These are phyloP conservation scores for Cardiospermum halicacabum DNA, from an alignment of 345 rosid genomes.

Conservation along the genomic window DNA sequence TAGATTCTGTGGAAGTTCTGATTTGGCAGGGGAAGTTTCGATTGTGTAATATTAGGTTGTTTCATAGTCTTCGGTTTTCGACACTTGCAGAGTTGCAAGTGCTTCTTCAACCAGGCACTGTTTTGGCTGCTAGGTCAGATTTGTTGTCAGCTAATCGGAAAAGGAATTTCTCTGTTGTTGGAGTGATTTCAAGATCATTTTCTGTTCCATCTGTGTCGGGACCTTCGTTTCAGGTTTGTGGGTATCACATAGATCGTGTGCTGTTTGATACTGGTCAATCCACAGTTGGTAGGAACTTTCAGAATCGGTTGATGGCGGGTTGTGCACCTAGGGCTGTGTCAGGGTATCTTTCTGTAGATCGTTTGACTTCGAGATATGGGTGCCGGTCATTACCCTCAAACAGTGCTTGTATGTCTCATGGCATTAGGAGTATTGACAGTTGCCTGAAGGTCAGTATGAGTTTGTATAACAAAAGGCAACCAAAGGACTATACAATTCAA, in stretches of 20 bases:
- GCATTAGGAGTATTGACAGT: conserved; percentile 25
- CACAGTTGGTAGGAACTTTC: conserved; percentile 26
- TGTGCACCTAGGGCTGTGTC: conserved; percentile 37
- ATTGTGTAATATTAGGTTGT: conserved; percentile 43
- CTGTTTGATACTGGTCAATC: conserved; percentile 34
- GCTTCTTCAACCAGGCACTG: conserved; percentile 42
- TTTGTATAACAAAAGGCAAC: conserved; percentile 43
- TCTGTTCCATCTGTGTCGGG: conserved; percentile 93
- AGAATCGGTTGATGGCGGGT: conserved; percentile 47
- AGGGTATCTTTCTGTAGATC: conserved; percentile 30
- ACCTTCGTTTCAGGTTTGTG: conserved; percentile 79
- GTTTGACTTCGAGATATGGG: conserved; percentile 31
- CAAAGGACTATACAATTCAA: conserved; percentile 31
- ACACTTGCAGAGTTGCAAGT: conserved; percentile 41
- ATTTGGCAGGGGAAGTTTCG: conserved; percentile 52
- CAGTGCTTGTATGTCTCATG: conserved; percentile 19
- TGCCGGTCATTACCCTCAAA: conserved; percentile 19
- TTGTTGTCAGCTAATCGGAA: conserved; percentile 40
- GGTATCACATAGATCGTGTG: conserved; percentile 72
- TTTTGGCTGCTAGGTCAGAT: conserved; percentile 51
- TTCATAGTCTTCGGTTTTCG: conserved; percentile 41
- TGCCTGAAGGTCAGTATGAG: conserved; percentile 61
- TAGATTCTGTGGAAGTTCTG: conserved; percentile 37
- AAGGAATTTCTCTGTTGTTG: conserved; percentile 76
- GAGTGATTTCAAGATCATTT: conserved; percentile 66